phyloP scores from a whole-genome alignment of 2,329 filamentous ascomycete species.

The Aspergillus clavatus region DNA sequence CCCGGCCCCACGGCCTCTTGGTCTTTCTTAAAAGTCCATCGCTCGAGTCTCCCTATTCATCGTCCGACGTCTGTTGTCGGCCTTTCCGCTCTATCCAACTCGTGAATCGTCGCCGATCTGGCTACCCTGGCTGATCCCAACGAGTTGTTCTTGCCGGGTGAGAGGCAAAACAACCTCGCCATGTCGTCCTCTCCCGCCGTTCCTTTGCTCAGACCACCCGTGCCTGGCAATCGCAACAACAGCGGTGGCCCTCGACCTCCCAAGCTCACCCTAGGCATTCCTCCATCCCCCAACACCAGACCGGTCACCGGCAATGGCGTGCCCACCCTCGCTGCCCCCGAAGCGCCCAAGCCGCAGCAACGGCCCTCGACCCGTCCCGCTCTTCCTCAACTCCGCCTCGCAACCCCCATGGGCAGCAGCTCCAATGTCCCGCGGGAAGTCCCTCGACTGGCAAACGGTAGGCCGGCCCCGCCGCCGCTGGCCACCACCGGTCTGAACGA shows the following conservation, averaged over 20 bases:
- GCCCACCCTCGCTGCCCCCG: slow-evolving; percentile 21
- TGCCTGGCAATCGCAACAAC: slow-evolving; percentile 63
- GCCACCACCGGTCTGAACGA: slow-evolving; percentile 73
- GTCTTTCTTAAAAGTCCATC: no score
- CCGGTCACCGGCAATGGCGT: slow-evolving; percentile 56
- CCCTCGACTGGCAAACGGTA: slow-evolving; percentile 49
- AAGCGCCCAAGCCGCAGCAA: slow-evolving; percentile 30
- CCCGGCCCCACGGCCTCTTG: neutral
- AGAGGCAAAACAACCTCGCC: slow-evolving; percentile 43
- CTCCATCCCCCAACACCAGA: slow-evolving; percentile 76
- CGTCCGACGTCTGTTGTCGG: neutral
- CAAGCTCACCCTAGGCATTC: slow-evolving; percentile 82
- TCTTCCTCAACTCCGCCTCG: slow-evolving; percentile 75
- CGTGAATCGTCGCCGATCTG: slow-evolving; percentile 30
- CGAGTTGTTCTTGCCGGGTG: slow-evolving; percentile 39
- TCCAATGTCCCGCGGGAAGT: slow-evolving; percentile 67
- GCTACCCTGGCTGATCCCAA: slow-evolving; percentile 37
- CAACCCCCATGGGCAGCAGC: slow-evolving; percentile 76
- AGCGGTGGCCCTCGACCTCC: slow-evolving; percentile 62
- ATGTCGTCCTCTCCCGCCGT: slow-evolving; percentile 70
- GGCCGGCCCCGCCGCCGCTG: slow-evolving; percentile 53
- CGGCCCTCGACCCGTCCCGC: slow-evolving; percentile 50
- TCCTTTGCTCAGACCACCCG: slow-evolving; percentile 75
- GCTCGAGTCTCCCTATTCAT: no score
- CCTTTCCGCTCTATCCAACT: slow-evolving; percentile 16